Percentiles rank a stretch among this genome's conserved stretches.
phyloP scores from a whole-genome alignment of 306 rosid genomes.

The Cucurbita argyrosperma region DNA sequence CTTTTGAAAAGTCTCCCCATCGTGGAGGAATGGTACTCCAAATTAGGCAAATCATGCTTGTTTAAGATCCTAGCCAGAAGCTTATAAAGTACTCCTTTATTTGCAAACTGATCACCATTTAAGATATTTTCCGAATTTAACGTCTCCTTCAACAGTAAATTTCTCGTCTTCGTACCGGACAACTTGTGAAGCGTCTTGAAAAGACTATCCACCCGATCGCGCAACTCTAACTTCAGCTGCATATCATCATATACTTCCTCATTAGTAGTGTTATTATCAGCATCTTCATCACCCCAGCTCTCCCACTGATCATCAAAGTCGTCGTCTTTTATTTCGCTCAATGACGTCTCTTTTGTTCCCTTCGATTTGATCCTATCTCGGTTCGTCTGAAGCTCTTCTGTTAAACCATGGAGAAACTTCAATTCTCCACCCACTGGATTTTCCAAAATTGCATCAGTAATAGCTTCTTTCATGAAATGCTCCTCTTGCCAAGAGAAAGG shows the following conservation, averaged over 20 bases:
- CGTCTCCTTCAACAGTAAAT: conserved; percentile 41
- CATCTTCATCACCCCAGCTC: conserved; percentile 88
- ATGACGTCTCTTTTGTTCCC: conserved; percentile 25
- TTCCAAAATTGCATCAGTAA: conserved; percentile 72
- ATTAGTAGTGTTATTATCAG: conserved; percentile 25
- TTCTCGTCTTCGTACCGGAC: conserved; percentile 45
- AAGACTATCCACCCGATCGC: conserved; percentile 70
- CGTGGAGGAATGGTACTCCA: conserved; percentile 89
- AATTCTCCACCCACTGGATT: conserved; percentile 52
- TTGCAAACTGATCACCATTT: conserved; percentile 39
- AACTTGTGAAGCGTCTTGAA: conserved; percentile 80
- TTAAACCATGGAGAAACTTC: conserved; percentile 71
- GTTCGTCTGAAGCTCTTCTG: conserved; percentile 65
- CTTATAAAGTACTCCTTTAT: conserved; percentile 61
- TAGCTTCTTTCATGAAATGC: conserved; percentile 67
- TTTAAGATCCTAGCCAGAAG: conserved; percentile 50
- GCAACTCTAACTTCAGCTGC: conserved; percentile 92
- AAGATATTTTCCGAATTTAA: conserved; percentile 34
- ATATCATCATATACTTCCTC: conserved; percentile 44
- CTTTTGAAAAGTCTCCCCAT: conserved; percentile 80
- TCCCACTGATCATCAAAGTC: conserved; percentile 92
- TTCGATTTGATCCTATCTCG: conserved; percentile 34
- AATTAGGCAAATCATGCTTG: conserved; percentile 55
- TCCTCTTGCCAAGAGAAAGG: conserved; percentile 99
- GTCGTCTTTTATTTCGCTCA: conserved; percentile 31